A percentile compares a stretch with the other conserved stretches of the same genome.
phyloP scores from a whole-genome alignment of 2,329 filamentous ascomycete genomes.

The Lachnellula occidentalis region DNA sequence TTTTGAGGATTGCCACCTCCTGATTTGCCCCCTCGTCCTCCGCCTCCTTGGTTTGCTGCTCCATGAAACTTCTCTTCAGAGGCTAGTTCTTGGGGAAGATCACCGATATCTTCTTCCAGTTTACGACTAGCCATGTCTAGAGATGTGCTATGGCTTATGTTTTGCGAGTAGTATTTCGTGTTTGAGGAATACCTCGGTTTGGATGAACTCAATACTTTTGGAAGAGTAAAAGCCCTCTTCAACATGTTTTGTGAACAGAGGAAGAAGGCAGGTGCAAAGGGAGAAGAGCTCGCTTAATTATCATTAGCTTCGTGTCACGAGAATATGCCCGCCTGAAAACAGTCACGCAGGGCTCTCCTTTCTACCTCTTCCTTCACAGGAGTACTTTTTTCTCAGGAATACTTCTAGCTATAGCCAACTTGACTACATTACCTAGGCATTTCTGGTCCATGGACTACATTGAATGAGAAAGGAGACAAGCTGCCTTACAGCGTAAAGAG shows the following conservation, averaged over 20 bases:
- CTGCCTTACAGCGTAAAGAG: background rate
- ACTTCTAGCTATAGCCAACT: background rate
- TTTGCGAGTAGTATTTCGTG: no score
- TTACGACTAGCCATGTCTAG: constrained; percentile 3
- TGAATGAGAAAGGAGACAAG: background rate
- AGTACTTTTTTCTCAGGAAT: no score
- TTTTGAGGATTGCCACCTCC: constrained; percentile 16
- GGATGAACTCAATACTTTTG: background rate
- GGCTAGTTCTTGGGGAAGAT: constrained; percentile 3
- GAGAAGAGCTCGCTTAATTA: background rate
- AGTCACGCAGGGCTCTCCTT: background rate
- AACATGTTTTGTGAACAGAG: background rate
- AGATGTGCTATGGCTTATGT: background rate
- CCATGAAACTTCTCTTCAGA: constrained; percentile 1
- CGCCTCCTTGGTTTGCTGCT: constrained; percentile 1
- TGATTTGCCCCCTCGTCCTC: constrained; percentile 7
- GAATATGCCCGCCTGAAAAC: background rate
- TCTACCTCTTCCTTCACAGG: background rate
- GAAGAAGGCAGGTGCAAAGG: background rate
- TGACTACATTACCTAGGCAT: background rate
- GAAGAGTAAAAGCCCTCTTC: background rate
- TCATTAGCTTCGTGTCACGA: background rate
- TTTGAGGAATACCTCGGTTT: no score
- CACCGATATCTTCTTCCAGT: constrained; percentile 2
- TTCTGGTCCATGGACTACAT: background rate